Percentiles rank a stretch among this genome's conserved stretches.
Evolutionary conservation across 1,284 basidiomycete genomes (phyloP).

Genomic region (Ustilago nuda): DNA sequence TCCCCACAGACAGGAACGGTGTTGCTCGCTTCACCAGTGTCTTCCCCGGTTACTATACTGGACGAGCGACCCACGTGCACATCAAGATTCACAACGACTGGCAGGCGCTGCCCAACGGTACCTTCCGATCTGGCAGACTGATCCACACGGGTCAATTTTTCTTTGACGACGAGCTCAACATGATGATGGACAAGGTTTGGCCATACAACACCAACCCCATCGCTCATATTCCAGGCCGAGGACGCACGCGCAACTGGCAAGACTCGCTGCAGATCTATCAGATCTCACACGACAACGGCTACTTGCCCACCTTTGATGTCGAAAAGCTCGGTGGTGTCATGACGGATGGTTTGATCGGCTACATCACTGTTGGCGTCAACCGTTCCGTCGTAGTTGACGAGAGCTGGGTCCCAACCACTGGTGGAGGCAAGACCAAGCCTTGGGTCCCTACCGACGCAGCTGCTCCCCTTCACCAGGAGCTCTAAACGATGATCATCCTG

Average conservation of each 20-base stretch:
- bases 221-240: constrained; percentile 62
- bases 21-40: constrained; percentile 77
- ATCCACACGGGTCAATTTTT: constrained; percentile 77
- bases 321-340: constrained; percentile 70
- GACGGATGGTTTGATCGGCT: constrained; percentile 71
- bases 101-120: constrained; percentile 69
- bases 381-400: constrained; percentile 53
- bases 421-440: constrained; percentile 47
- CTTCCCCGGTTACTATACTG: constrained; percentile 76
- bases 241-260: constrained; percentile 71
- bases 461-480: constrained; percentile 39
- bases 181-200: constrained; percentile 69
- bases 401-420: constrained; percentile 54
- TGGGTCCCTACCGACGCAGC: constrained; percentile 28
- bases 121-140: constrained; percentile 71
- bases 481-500: constrained; percentile 12
- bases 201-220: constrained; percentile 71
- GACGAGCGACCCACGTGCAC: constrained; percentile 72
- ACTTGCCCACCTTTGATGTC: constrained; percentile 71
- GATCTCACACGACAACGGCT: constrained; percentile 69
- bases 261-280: constrained; percentile 71
- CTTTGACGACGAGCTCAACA: constrained; percentile 76
- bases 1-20: constrained; percentile 77
- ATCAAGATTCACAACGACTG: constrained; percentile 70
- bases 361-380: constrained; percentile 70